These are phyloP conservation scores for Kodamaea hsintzibuensis DNA, from an alignment of 805 yeast genomes.

Conservation along the genomic window DNA sequence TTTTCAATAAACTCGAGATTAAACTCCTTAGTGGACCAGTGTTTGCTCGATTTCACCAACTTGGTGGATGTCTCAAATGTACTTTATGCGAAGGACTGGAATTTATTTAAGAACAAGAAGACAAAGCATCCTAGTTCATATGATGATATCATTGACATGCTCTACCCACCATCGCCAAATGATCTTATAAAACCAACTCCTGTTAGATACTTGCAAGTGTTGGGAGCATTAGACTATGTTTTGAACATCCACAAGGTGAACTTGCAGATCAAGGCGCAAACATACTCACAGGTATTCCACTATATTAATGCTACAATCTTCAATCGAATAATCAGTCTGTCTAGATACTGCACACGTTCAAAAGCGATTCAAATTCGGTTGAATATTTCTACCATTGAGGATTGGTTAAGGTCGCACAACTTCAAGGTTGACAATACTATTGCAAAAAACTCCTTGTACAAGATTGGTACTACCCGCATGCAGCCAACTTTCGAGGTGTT, in stretches of 20 bases:
- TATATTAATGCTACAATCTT: slow-evolving; percentile 75
- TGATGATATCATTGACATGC: slow-evolving; percentile 71
- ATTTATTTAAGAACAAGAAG: slow-evolving; percentile 47
- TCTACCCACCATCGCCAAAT: slow-evolving; percentile 81
- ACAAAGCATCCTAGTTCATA: slow-evolving; percentile 48
- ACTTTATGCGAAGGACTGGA: slow-evolving; percentile 71
- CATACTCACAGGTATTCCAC: slow-evolving; percentile 73
- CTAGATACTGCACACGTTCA: slow-evolving; percentile 73
- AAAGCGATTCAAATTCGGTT: slow-evolving; percentile 88
- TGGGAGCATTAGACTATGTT: slow-evolving; percentile 87
- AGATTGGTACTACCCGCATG: slow-evolving; percentile 65
- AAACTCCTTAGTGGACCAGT: slow-evolving; percentile 57
- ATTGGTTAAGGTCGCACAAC: slow-evolving; percentile 83
- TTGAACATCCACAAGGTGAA: slow-evolving; percentile 80
- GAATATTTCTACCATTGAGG: slow-evolving; percentile 83
- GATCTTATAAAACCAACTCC: slow-evolving; percentile 91
- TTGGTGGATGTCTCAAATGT: slow-evolving; percentile 81
- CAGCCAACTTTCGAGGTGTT: slow-evolving; percentile 74
- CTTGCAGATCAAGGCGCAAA: slow-evolving; percentile 73
- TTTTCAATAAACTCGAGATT: slow-evolving; percentile 65
- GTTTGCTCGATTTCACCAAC: slow-evolving; percentile 72
- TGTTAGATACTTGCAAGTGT: slow-evolving; percentile 74
- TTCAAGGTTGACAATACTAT: slow-evolving; percentile 29
- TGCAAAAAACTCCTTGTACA: slow-evolving; percentile 58
- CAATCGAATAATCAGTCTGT: slow-evolving; percentile 66